These are phyloP conservation scores for Cercophora newfieldiana DNA, from an alignment of 495 filamentous ascomycete species.

Conservation along the genomic window DNA sequence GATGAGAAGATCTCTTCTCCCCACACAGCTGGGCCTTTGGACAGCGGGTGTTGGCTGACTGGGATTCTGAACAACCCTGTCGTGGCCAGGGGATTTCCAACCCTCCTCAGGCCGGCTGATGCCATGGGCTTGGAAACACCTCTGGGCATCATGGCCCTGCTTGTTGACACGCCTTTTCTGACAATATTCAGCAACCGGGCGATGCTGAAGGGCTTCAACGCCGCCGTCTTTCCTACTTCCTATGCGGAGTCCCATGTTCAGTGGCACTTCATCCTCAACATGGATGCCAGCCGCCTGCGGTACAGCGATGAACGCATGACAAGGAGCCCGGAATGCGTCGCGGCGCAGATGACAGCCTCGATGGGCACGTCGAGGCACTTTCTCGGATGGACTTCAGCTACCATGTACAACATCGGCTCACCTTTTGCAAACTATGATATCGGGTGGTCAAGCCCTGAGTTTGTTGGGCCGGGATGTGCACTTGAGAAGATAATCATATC, in stretches of 20 bases:
- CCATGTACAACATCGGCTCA: slow-evolving; percentile 5
- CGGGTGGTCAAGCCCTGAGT: slow-evolving; percentile 14
- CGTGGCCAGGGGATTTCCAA: slow-evolving; percentile 13
- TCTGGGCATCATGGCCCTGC: slow-evolving; percentile 7
- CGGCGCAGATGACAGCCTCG: not conserved
- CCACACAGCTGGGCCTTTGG: not conserved
- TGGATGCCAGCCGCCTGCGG: not conserved
- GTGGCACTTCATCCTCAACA: slow-evolving; percentile 16
- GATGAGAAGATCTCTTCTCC: not conserved
- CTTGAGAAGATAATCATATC: slow-evolving; percentile 19
- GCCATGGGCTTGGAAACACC: slow-evolving; percentile 1
- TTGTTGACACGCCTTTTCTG: not conserved
- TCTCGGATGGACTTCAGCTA: not conserved
- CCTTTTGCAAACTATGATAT: slow-evolving; percentile 17
- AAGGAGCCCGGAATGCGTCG: not conserved
- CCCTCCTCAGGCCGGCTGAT: not conserved
- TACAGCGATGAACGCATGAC: not conserved
- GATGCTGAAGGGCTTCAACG: slow-evolving; percentile 15
- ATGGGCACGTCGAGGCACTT: not conserved
- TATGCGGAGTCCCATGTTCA: not conserved
- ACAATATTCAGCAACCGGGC: slow-evolving; percentile 4
- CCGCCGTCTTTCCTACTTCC: not conserved
- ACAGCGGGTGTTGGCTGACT: slow-evolving; percentile 3
- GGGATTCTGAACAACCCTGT: slow-evolving; percentile 13
- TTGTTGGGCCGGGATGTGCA: slow-evolving; percentile 11